Percentiles rank a stretch among this genome's conserved stretches.
Evolutionary conservation across 2,329 filamentous ascomycete genomes (phyloP).

Genomic region (Endoconidiophora polonica): DNA sequence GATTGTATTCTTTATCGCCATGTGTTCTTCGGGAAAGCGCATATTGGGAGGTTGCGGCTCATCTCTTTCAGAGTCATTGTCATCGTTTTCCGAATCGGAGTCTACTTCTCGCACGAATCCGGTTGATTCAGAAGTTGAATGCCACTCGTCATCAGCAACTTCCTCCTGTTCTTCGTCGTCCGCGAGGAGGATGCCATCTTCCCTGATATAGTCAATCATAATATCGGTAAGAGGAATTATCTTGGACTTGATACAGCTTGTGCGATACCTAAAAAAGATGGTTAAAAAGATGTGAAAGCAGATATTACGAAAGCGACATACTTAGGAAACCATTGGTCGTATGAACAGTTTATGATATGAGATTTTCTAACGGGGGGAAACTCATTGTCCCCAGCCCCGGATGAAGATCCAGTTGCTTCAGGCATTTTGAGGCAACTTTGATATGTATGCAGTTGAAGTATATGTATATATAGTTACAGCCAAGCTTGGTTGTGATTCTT

Average conservation of each 20-base stretch:
- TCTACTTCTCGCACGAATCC: constrained; percentile 25
- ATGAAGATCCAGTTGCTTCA: background rate
- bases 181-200: constrained; percentile 82
- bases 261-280: constrained; percentile 40
- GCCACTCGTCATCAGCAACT: constrained; percentile 39
- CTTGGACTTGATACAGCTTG: constrained; percentile 68
- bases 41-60: constrained; percentile 31
- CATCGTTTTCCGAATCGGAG: constrained; percentile 23
- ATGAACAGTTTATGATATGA: constrained; percentile 89
- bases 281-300: constrained; percentile 12
- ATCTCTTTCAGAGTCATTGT: constrained; percentile 26
- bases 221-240: constrained; percentile 59
- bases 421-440: constrained; percentile 2
- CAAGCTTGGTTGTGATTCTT: too few species aligned
- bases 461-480: too few species aligned
- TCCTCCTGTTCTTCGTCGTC: constrained; percentile 40
- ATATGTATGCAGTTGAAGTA: too few species aligned
- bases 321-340: constrained; percentile 77
- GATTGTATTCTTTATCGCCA: constrained; percentile 60
- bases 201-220: constrained; percentile 74
- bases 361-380: constrained; percentile 74
- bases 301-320: constrained; percentile 21
- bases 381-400: constrained; percentile 25
- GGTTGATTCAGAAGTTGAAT: constrained; percentile 17
- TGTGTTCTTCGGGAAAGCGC: constrained; percentile 56